Evolutionary conservation across 495 filamentous ascomycete genomes (phyloP).

Genomic region (Neurospora sp.): DNA sequence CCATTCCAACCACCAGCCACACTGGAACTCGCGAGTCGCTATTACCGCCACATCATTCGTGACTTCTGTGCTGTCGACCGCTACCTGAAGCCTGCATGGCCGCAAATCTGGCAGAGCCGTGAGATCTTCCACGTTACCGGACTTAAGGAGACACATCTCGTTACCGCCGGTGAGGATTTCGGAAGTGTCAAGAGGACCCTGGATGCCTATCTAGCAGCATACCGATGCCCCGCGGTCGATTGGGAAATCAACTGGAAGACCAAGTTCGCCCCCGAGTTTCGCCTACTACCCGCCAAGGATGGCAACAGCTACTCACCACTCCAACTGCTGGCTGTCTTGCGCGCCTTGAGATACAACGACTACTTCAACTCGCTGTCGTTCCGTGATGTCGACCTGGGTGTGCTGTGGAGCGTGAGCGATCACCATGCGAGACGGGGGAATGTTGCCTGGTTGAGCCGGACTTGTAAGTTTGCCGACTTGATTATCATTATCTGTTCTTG

Average conservation of each 20-base stretch:
- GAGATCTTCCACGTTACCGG: constrained; percentile 55
- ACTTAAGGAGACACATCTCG: constrained; percentile 38
- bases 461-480: constrained; percentile 10
- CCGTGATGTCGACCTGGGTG: constrained; percentile 52
- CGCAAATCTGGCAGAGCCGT: constrained; percentile 56
- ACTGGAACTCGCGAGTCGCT: constrained; percentile 69
- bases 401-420: constrained; percentile 24
- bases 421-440: constrained; percentile 15
- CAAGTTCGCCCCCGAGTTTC: constrained; percentile 75
- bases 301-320: constrained; percentile 52
- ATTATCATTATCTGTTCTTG: background rate
- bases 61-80: constrained; percentile 64
- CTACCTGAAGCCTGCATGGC: constrained; percentile 76
- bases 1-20: constrained; percentile 55
- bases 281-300: constrained; percentile 59
- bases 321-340: constrained; percentile 78
- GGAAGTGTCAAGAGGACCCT: constrained; percentile 74
- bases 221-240: constrained; percentile 59
- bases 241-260: constrained; percentile 69
- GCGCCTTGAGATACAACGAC: constrained; percentile 86
- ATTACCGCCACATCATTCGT: constrained; percentile 66
- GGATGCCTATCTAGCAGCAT: constrained; percentile 76
- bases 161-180: constrained; percentile 61
- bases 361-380: constrained; percentile 83
- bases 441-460: constrained; percentile 23